Evolutionary conservation across 257 asterid species (phyloP).

Genomic region (Fraxinus quadrangulata): DNA sequence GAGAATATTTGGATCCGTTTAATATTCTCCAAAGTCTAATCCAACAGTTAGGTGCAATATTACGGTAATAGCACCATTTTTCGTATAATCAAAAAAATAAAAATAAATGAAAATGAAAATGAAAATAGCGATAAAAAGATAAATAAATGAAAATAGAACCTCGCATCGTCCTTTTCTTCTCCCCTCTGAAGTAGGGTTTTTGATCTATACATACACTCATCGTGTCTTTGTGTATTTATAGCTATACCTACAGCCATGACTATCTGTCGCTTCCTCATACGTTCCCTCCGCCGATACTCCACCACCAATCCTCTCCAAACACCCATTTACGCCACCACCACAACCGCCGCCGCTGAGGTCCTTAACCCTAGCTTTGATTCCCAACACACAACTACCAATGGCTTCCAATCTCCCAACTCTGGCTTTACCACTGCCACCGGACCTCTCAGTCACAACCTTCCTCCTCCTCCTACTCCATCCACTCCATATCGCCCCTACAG

Average conservation of each 20-base stretch:
- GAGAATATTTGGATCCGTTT: no score
- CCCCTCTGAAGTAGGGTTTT: background rate
- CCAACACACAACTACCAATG: background rate
- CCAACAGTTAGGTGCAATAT: no score
- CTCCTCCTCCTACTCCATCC: background rate
- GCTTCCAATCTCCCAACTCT: constrained; percentile 13
- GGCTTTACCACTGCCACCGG: background rate
- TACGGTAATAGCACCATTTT: no score
- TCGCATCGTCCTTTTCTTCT: background rate
- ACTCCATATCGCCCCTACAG: constrained; percentile 46
- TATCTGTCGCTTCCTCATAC: constrained; percentile 43
- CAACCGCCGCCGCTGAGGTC: constrained; percentile 17
- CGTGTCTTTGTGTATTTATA: background rate
- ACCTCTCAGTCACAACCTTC: constrained; percentile 14
- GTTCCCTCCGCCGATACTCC: constrained; percentile 51
- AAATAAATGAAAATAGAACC: background rate
- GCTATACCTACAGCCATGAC: constrained; percentile 18
- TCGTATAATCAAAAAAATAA: no score
- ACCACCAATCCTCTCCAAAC: constrained; percentile 13
- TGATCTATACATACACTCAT: background rate
- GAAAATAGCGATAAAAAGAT: no score
- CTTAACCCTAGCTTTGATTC: background rate
- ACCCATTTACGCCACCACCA: constrained; percentile 21
- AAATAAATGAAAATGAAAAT: no score
- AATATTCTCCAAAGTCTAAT: no score